Evolutionary conservation across 192 early-diverging fungal species (phyloP), one percentile per base, ranked within the genome.

Genomic region (Kickxella alabastrina): DNA sequence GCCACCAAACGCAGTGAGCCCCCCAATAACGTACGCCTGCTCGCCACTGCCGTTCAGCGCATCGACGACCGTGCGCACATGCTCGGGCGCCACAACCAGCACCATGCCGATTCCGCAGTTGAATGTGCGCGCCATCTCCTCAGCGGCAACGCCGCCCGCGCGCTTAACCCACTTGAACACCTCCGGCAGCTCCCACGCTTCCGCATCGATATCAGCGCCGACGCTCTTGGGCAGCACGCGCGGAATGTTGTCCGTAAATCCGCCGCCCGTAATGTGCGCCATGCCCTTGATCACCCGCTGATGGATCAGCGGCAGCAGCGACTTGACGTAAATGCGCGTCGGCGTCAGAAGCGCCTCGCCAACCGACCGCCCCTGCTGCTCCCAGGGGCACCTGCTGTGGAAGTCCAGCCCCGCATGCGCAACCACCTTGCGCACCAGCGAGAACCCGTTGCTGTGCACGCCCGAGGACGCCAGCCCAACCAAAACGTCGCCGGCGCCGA

Each of bases 71-170:
- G 81, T 77, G 27, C 50, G 72, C 23, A 83, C 85, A 57, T 90
- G 58, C 22, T 73, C 82, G 19, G 56, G 39, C 31, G 81, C 80
- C 10, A 91, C 92, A 24, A 98, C 83, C 8, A 98, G 64, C 22
- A 96, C 89, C 95, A 99, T 97, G 49, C 97, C 97, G 54, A 99
- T 91, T 54, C 97, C 97, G 68, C 94, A 97, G 86, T 99, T 99
- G 81, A 99, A 99, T 0, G 97, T 97, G 42, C 97, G 83, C 6
- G 92, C 85, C 80, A 99, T 86, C 68, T 99, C 96, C 50, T 77
- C 87, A 53, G 68, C 53, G n/a, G 52, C 40, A 13, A 75, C 62
- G 27, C 35, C 34, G 51, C 97, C 97, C 17, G 86, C 79, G 44
- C 75, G 59, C 79, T 91, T 89, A 50, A 98, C 56, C 97, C 97